Evolutionary conservation across 1,139 yeast genomes (phyloP), one percentile per base, ranked within the genome.

Genomic region (Hansenula lynferdii): DNA sequence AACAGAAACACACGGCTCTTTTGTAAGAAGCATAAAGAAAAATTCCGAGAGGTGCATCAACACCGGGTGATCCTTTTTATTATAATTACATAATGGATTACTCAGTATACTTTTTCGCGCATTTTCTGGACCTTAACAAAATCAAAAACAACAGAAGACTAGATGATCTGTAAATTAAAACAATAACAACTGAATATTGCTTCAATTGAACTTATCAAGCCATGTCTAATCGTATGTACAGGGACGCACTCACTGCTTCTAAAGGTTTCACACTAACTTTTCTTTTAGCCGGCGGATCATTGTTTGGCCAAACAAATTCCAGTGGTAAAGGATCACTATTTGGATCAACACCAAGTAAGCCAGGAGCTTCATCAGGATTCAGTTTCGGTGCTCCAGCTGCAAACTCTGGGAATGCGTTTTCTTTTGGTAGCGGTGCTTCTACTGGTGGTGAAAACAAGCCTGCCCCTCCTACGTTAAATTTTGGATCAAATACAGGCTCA

Each of bases 311-410:
- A 28, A 45, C 55, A 0, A 35, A 40, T n/a, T 25, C 35, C 6
- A 10, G 41, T 6, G 55, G 54, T 2, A 39, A 46, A 14, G 55
- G 54, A n/a, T 47, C 54, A 4, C 31, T 50, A 28, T 52, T 52
- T 34, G 54, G 54, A 8, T 26, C 49, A 16, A 49, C 55, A 3
- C 53, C 53, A 31, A 42, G 45, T 35, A 51, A 48, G 19, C 27
- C 36, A 10, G 37, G 40, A 17, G 30, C 43, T 27, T 44, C 42
- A 19, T 44, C 58, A 18, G 39, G 50, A 14, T 55, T 55, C 32
- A 36, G 42, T 5, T 48, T 51, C 18, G 53, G 44, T 24, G 37
- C 51, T 34, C n/a, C 28, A 9, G 22, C 28, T 34, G 20, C 37
- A 19, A 25, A 34, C 23, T 24, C 34, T 19, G 43, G 23, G 5